Evolutionary conservation across 2,329 filamentous ascomycete genomes (phyloP).

Genomic region (Boeremia exigua): DNA sequence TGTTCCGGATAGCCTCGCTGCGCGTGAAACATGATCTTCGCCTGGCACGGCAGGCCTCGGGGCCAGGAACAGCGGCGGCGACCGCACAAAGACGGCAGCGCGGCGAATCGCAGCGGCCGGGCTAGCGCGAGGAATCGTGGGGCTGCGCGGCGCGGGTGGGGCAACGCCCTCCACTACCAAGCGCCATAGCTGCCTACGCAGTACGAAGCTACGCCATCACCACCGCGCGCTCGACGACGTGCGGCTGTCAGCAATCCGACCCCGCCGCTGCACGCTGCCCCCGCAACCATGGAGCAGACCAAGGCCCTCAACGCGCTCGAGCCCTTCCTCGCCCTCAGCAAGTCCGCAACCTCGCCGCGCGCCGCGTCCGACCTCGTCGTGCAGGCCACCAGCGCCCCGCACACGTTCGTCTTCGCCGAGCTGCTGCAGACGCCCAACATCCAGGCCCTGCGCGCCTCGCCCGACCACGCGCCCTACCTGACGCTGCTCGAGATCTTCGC

Average conservation of each 20-base stretch:
- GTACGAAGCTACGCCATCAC: no score
- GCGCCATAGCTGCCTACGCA: conserved; percentile 22
- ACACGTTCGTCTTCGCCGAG: conserved; percentile 93
- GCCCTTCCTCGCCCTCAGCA: conserved; percentile 89
- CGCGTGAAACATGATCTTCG: conserved; percentile 11
- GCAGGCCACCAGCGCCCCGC: conserved; percentile 85
- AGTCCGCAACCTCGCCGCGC: conserved; percentile 81
- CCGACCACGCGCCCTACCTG: conserved; percentile 69
- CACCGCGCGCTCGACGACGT: background rate
- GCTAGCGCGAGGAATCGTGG: conserved; percentile 5
- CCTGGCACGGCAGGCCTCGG: background rate
- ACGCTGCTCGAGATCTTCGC: conserved; percentile 86
- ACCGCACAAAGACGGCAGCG: conserved; percentile 2
- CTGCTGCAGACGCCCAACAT: conserved; percentile 83
- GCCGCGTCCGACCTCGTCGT: conserved; percentile 85
- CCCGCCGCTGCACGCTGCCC: background rate
- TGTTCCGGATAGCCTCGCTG: conserved; percentile 7
- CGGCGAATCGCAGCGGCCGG: background rate
- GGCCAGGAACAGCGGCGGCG: background rate
- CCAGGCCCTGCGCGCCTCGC: conserved; percentile 69
- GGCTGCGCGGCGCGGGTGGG: background rate
- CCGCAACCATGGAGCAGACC: conserved; percentile 71
- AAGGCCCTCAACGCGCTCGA: conserved; percentile 67
- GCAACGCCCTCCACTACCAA: conserved; percentile 20
- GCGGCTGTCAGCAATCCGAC: background rate